Evolutionary conservation across 139 green algal genomes (phyloP), one percentile per base, ranked within the genome.

Genomic region (Pycnococcus provasolii): DNA sequence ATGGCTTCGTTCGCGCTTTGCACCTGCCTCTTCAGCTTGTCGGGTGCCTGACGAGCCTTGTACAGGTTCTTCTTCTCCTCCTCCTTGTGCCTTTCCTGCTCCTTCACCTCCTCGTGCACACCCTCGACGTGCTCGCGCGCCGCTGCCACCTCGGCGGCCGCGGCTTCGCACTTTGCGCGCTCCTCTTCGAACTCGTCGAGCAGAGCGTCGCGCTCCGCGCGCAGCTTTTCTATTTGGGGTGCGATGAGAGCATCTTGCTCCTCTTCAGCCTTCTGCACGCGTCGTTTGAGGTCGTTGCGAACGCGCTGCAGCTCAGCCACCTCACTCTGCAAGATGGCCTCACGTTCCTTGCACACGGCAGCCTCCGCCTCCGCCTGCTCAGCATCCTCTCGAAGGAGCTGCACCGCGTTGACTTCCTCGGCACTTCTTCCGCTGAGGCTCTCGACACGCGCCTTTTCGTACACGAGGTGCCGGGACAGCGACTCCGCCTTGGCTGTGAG

Each of bases 311-410:
- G 66, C 72, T 83, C 78, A 5, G 62, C 40, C 58, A 78, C 60
- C 61, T 91, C 86, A 15, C 88, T 66, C 68, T 80, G 67, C 53
- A 84, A 62, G 59, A 89, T 72, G 57, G 83, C 74, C 69, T 88
- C 82, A 45, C 78, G 73, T 75, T 90, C 84, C 62, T 84, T 73
- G 4, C 73, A 73, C 8, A 87, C 63, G 3, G 74, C 80, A n/a
- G 80, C 77, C 63, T 91, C 84, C 7, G 74, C 70, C 45, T 82
- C 69, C 11, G 86, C 84, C 43, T 79, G 62, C 62, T 91, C 84
- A 40, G 80, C 78, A 62, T 91, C 86, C 46, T 90, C 84, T 1
- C 74, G 69, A 64, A 91, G 72, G 55, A 65, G 44, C 8, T 82
- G 68, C 6, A 86, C 73, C 15, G 7, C 53, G 40, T 44, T 55